Conservation (phyloP, 768 basidiomycete species). For the Sistotremastrum niveocremeum region DNA sequence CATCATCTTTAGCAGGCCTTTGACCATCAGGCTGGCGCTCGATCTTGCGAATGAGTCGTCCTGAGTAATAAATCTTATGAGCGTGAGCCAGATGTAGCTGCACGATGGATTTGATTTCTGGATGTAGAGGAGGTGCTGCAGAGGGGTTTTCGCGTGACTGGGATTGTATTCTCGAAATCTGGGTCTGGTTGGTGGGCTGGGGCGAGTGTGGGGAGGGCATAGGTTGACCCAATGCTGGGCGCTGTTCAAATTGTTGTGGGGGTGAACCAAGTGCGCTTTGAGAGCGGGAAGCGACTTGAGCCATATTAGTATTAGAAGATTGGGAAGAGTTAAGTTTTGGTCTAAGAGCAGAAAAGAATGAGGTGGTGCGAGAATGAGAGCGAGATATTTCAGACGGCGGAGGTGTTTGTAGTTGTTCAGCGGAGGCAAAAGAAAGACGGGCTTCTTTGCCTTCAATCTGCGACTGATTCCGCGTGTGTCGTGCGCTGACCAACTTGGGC, state of each 20-base stretch:
- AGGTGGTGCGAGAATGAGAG: conserved; percentile 41
- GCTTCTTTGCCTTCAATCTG: no score
- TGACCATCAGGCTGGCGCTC: conserved; percentile 72
- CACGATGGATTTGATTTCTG: conserved; percentile 73
- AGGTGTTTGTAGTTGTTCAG: conserved; percentile 13
- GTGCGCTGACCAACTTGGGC: no score
- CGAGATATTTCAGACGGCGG: conserved; percentile 13
- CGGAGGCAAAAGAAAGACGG: no score
- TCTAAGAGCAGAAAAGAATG: conserved; percentile 50
- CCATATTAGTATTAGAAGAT: no score
- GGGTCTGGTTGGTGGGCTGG: conserved; percentile 1
- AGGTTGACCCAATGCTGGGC: background rate
- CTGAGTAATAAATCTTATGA: conserved; percentile 80
- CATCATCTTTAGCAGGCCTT: conserved; percentile 54
- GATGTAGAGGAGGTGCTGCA: conserved; percentile 39
- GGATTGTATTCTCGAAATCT: conserved; percentile 1
- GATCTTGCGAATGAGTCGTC: conserved; percentile 61
- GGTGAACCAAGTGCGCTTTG: conserved; percentile 13
- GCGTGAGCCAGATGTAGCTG: conserved; percentile 62
- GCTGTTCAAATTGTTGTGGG: conserved; percentile 8
- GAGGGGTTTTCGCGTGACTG: background rate
- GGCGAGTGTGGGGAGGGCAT: background rate
- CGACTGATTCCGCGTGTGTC: no score
- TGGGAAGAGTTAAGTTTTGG: no score
- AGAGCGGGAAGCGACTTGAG: conserved; percentile 16